A percentile compares a stretch with the other conserved stretches of the same genome.
Conservation (phyloP, 495 filamentous ascomycete genomes). For the Pyronema omphalodes region DNA sequence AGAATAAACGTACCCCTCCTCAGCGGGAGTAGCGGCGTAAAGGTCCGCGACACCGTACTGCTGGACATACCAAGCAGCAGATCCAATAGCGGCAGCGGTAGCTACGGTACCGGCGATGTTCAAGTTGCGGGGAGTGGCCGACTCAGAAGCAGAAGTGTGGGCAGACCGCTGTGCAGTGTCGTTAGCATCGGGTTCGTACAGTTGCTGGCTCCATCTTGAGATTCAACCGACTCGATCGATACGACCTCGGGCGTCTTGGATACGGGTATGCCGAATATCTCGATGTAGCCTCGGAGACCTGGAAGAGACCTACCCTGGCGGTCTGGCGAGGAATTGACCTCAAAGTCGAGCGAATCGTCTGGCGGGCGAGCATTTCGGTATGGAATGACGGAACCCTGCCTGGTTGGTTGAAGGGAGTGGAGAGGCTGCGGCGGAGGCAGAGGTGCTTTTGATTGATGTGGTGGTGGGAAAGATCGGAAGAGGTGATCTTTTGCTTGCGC, state of each 20-base stretch:
- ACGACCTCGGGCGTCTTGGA: slow-evolving; percentile 9
- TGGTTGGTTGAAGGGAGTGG: slow-evolving; percentile 4
- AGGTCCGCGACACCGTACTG: slow-evolving; percentile 65
- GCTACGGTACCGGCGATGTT: slow-evolving; percentile 69
- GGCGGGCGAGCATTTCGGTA: slow-evolving; percentile 65
- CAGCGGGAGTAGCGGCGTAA: slow-evolving; percentile 75
- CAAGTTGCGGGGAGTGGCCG: slow-evolving; percentile 41
- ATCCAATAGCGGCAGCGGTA: slow-evolving; percentile 67
- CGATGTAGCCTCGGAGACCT: neutral
- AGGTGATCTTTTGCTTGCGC: slow-evolving; percentile 6
- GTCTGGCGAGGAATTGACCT: slow-evolving; percentile 36
- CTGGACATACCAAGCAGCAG: slow-evolving; percentile 87
- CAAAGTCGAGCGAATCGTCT: slow-evolving; percentile 62
- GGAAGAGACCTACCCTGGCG: slow-evolving; percentile 14
- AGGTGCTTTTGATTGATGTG: neutral
- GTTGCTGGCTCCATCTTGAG: slow-evolving; percentile 16
- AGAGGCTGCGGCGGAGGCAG: neutral
- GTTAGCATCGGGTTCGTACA: slow-evolving; percentile 5
- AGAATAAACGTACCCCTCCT: slow-evolving; percentile 73
- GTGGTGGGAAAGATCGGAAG: slow-evolving; percentile 5
- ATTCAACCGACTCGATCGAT: slow-evolving; percentile 17
- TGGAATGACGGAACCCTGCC: slow-evolving; percentile 5
- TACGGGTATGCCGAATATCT: slow-evolving; percentile 1
- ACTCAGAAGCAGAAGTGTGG: slow-evolving; percentile 38
- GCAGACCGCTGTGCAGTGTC: slow-evolving; percentile 37